Base-by-base conservation (phyloP, 148 eudicot species). In the Cornus kousa region DNA sequence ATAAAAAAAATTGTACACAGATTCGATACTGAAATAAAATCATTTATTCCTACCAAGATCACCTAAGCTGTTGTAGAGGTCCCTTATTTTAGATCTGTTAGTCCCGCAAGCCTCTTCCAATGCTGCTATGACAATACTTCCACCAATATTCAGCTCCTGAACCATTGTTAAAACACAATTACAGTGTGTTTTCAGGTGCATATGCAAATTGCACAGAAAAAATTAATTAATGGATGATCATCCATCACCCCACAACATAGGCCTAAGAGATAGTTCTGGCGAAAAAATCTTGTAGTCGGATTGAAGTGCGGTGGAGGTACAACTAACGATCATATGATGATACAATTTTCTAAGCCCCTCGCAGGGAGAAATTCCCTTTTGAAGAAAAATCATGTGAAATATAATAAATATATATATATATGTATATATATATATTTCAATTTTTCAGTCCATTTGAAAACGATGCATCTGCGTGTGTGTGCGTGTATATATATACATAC, bases 31-130 rank as follows among this genome's bases (percentile, higher is more conserved):
- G 13, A 64, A 74, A 40, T 57, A 23, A 70, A 80, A 37, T 65
- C 60, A 60, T 17, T 28, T 13, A 20, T 65, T 62, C 67, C 94
- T 89, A 92, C 99, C 99, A 87, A 97, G 98, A 90, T 97, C 99
- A 78, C 99, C 99, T 62, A 87, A 80, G 80, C 79, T 86, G 83
- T 89, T 89, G 87, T 94, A 86, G 81, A 92, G 82, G 73, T 87
- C 97, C 81, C 82, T 88, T 85, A 97, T 87, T 83, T 87, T 97
- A 65, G 91, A 87, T 86, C 82, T 94, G 70, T 83, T 90, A 75
- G 97, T 90, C 75, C 97, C 97, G 84, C 99, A 92, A 72, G 94
- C 93, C 89, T 97, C 99, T 85, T 94, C 95, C 78, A 97, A 73
- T 53, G 99, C 93, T 60, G 96, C 86, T 68, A 86, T 75, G 73